Base-by-base conservation (phyloP, 2,329 filamentous ascomycete genomes). In the Bipolaris victoriae region DNA sequence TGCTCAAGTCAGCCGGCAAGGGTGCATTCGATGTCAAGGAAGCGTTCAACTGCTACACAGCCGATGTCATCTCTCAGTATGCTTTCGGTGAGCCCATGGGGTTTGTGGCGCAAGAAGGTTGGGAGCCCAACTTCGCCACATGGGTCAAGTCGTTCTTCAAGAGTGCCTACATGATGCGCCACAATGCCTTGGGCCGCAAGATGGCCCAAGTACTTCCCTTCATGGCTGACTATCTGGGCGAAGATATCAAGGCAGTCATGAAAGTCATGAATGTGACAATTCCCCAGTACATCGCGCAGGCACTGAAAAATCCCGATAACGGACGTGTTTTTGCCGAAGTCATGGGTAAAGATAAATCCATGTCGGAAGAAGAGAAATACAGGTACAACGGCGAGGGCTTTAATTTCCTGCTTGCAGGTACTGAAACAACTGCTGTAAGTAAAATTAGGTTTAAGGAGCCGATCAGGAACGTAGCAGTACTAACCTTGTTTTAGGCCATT, bases 131-230 rank as follows among this genome's bases (percentile, higher is more conserved):
- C 55, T 63, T 69, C 24, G 64, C 67, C 15, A 68, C 65, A 11
- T 69, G 67, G 67, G 62, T 64, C 47, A 67, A 68, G 49, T 68
- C 65, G 0, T 69, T 69, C 24, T 68, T 68, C 47, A 63, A 66
- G 49, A 67, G 64, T 20, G 67, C 67, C 13, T 69, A 69, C 52
- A 68, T 69, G 65, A 68, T 69, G 67, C 64, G 67, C 15, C 67
- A 69, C 45, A 69, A 69, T 26, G 60, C 57, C 4, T 53, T 68
- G 18, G 67, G 57, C 7, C 55, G 67, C 9, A 68, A 64, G 33
- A 60, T 67, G 61, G 67, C 67, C 11, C 64, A 68, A 43, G 57
- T 65, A 13, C 58, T 69, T 55, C 67, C 67, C 3, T 64, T 67
- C 53, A 63, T 69, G 62, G 67, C 67, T 1, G 65, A 69, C 40